Evolutionary conservation across 805 yeast genomes (phyloP), one percentile per base, ranked within the genome.

Genomic region (Schwanniomyces yamadae): DNA sequence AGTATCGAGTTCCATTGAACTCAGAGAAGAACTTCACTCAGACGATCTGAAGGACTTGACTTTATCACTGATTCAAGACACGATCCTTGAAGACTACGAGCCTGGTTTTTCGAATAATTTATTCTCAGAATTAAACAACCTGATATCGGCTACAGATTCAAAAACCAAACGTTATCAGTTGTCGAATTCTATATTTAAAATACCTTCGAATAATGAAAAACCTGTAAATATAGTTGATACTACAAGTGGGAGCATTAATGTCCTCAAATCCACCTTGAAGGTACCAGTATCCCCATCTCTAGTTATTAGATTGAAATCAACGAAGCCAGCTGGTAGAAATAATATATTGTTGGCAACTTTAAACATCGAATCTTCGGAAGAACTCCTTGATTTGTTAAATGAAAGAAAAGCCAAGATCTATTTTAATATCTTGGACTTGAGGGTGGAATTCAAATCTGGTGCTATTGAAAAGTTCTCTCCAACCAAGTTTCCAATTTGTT

Each of bases 261-360:
- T 24, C 11, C 30, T 48, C 10, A 39, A 26, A 19, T 39, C 51
- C 10, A 34, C 31, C 9, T 18, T 50, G 8, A 31, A 32, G 11
- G 34, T 63, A n/a, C 63, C 68, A 6, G 59, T 64, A 1, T 46
- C 60, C 5, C 55, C 60, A 1, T 67, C 75, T 0, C 46, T 77
- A 25, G 68, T 71, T n/a, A 57, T 77, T 5, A 61, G 69, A 34
- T 52, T 77, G 12, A 60, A 72, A 29, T 70, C 75, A 20, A 63
- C 75, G 6, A 69, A 68, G 39, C 70, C 78, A 4, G 73, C 75
- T 4, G 75, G 77, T 6, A 57, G 71, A 28, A 61, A 64, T 42
- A 66, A 68, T 37, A 48, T 66, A 3, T 45, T 77, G 1, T 50
- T 77, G n/a, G 67, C 78, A 1, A 69, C 76, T 1, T 51, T 77